phyloP scores from a whole-genome alignment of 306 rosid genomes.

The Pyrus betulifolia region DNA sequence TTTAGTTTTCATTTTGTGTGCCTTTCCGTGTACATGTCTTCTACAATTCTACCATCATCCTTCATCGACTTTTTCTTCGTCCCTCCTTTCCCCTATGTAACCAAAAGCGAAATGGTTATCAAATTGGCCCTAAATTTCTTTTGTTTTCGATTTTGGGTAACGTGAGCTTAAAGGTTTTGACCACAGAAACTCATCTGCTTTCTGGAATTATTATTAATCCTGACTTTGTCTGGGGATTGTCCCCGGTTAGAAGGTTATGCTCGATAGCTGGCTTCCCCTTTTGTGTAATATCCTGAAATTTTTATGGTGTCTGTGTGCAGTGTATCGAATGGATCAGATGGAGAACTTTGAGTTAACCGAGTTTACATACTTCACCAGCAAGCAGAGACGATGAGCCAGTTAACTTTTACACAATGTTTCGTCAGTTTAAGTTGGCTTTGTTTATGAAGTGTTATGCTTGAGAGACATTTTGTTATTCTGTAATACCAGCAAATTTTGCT shows the following conservation, averaged over 20 bases:
- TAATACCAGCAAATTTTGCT: not conserved
- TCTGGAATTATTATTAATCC: not conserved
- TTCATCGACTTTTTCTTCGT: no score
- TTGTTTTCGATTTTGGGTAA: no score
- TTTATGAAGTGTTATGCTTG: not conserved
- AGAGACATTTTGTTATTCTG: not conserved
- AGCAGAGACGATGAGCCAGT: not conserved
- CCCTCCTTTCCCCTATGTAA: no score
- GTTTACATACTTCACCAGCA: not conserved
- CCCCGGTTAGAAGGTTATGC: not conserved
- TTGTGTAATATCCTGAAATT: not conserved
- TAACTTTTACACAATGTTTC: not conserved
- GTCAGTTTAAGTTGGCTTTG: not conserved
- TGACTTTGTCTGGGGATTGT: not conserved
- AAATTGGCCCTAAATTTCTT: no score
- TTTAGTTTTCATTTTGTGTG: no score
- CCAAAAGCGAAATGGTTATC: no score
- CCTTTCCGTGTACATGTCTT: no score
- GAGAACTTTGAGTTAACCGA: conserved; percentile 45
- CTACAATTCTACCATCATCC: no score
- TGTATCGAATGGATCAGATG: conserved; percentile 28
- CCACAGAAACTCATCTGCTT: not conserved
- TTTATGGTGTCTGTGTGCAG: conserved; percentile 28
- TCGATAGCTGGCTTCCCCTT: not conserved
- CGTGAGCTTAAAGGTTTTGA: not conserved